Percentiles rank a stretch among this genome's conserved stretches.
phyloP scores from a whole-genome alignment of 371 early-diverging fungal species.

The Dentiscutata heterogama region DNA sequence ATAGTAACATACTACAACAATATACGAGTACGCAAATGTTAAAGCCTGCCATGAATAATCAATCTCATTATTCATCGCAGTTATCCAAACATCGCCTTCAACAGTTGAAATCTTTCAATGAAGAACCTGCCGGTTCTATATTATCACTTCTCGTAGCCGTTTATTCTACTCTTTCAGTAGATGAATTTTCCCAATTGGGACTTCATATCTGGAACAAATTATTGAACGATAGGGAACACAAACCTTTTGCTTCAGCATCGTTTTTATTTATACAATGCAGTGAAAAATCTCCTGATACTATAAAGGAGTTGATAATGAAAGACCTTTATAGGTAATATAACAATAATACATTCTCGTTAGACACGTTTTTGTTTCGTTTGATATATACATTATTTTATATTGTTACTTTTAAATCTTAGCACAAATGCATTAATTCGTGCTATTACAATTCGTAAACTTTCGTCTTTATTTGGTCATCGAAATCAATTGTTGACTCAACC shows the following conservation, averaged over 20 bases:
- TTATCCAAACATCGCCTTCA: constrained; percentile 56
- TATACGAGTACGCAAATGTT: constrained; percentile 44
- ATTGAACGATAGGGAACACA: constrained; percentile 58
- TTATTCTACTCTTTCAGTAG: constrained; percentile 59
- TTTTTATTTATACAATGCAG: constrained; percentile 73
- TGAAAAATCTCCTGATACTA: constrained; percentile 65
- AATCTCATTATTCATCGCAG: constrained; percentile 46
- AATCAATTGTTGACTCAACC: constrained; percentile 65
- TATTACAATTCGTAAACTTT: constrained; percentile 39
- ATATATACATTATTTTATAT: neutral
- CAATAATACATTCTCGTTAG: neutral
- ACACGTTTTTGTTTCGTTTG: neutral
- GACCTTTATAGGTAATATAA: constrained; percentile 60
- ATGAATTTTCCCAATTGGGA: constrained; percentile 60
- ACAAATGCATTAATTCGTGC: constrained; percentile 59
- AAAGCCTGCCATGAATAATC: neutral
- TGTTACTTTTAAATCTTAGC: constrained; percentile 49
- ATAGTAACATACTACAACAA: neutral
- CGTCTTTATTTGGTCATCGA: constrained; percentile 61
- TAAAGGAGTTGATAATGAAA: constrained; percentile 55
- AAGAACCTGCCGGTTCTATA: constrained; percentile 65
- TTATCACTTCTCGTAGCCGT: constrained; percentile 68
- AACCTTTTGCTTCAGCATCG: constrained; percentile 63
- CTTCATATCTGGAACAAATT: constrained; percentile 65
- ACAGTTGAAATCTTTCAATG: constrained; percentile 58